A percentile compares a stretch with the other conserved stretches of the same genome.
Evolutionary conservation across 441 rosid species (phyloP).

Genomic region (Raphanus hybrid): DNA sequence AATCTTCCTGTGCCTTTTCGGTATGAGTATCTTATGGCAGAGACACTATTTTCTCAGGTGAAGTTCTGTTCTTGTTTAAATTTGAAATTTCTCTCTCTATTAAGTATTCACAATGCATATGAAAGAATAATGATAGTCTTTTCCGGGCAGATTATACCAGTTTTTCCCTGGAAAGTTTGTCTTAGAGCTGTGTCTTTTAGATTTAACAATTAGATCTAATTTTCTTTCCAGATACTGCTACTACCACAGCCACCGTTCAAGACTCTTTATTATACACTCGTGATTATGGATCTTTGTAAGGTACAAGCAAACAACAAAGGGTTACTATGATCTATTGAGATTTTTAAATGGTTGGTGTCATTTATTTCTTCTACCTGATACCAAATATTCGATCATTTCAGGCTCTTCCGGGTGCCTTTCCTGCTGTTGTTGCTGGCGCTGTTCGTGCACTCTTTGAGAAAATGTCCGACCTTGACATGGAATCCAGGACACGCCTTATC

Average conservation of each 20-base stretch:
- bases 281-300: slow-evolving; percentile 99
- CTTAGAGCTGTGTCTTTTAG: not conserved
- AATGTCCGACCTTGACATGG: slow-evolving; percentile 96
- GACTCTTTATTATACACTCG: slow-evolving; percentile 91
- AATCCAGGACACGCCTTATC: slow-evolving; percentile 87
- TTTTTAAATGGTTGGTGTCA: slow-evolving; percentile 13
- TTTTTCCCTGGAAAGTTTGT: not conserved
- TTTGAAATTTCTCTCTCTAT: not conserved
- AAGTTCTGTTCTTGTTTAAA: slow-evolving; percentile 27
- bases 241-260: slow-evolving; percentile 96
- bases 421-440: slow-evolving; percentile 99
- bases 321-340: not conserved
- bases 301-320: slow-evolving; percentile 45
- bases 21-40: slow-evolving; percentile 99
- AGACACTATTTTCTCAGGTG: slow-evolving; percentile 99
- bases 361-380: slow-evolving; percentile 41
- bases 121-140: slow-evolving; percentile 2
- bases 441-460: slow-evolving; percentile 98
- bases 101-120: not conserved
- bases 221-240: slow-evolving; percentile 73
- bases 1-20: slow-evolving; percentile 96
- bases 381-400: slow-evolving; percentile 41
- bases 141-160: slow-evolving; percentile 25
- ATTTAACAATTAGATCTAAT: slow-evolving; percentile 17
- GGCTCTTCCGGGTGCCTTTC: slow-evolving; percentile 99